Percentiles rank a stretch among this genome's conserved stretches.
These are phyloP conservation scores for Lanmaoa rubissima DNA, from an alignment of 768 basidiomycete genomes.

Conservation along the genomic window DNA sequence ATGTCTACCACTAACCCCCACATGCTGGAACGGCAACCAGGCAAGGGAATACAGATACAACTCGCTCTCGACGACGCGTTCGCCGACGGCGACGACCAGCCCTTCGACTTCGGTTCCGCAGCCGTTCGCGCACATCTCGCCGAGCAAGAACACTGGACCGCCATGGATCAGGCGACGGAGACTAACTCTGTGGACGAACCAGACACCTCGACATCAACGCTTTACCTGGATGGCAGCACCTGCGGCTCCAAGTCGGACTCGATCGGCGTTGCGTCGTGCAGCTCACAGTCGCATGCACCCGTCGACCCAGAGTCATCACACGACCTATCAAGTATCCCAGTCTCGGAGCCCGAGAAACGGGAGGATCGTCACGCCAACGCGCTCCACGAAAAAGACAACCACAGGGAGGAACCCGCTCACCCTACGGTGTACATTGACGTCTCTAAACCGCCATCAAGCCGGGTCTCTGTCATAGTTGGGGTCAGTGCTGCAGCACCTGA, in stretches of 20 bases:
- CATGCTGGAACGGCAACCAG: constrained; percentile 23
- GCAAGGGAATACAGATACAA: constrained; percentile 22
- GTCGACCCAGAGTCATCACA: constrained; percentile 11
- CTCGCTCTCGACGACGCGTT: constrained; percentile 69
- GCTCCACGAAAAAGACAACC: constrained; percentile 1
- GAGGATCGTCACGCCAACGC: background rate
- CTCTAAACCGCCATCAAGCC: constrained; percentile 34
- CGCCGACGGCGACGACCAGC: constrained; percentile 49
- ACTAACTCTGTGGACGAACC: constrained; percentile 33
- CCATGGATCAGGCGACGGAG: constrained; percentile 27
- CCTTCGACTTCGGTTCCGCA: constrained; percentile 56
- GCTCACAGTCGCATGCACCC: constrained; percentile 27
- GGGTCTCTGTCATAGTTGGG: constrained; percentile 21
- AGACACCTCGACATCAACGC: constrained; percentile 56
- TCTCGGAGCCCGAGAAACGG: constrained; percentile 17
- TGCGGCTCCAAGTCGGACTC: constrained; percentile 15
- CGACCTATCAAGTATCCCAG: constrained; percentile 24
- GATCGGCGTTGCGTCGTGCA: constrained; percentile 13
- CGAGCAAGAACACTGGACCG: constrained; percentile 41
- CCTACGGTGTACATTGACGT: constrained; percentile 46
- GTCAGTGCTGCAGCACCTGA: background rate
- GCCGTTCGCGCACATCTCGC: constrained; percentile 63
- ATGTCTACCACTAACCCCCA: constrained; percentile 18
- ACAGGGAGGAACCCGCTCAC: constrained; percentile 25
- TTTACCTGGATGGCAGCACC: constrained; percentile 47